Conservation (phyloP, 495 filamentous ascomycete genomes). For the Aspergillus mulundensis region DNA sequence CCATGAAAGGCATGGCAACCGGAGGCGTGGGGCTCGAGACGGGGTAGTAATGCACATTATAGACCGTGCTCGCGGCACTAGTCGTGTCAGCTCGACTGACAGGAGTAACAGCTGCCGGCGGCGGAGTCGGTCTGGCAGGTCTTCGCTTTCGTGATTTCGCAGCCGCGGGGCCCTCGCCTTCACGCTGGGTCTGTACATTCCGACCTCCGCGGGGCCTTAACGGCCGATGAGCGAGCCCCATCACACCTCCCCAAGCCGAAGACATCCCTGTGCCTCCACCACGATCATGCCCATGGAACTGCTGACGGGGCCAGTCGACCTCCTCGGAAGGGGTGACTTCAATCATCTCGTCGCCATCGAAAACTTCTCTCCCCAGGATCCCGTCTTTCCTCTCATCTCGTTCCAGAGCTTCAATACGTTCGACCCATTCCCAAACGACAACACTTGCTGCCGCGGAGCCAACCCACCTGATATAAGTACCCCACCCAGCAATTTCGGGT, state of each 20-base stretch:
- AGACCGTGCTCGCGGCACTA: conserved; percentile 77
- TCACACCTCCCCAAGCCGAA: conserved; percentile 45
- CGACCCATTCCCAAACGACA: conserved; percentile 99
- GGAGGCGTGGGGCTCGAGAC: conserved; percentile 63
- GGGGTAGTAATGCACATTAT: conserved; percentile 79
- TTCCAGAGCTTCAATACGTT: conserved; percentile 95
- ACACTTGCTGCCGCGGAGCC: conserved; percentile 94
- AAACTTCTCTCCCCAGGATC: conserved; percentile 88
- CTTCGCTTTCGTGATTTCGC: conserved; percentile 19
- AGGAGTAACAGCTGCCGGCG: conserved; percentile 62
- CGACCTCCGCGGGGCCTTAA: conserved; percentile 35
- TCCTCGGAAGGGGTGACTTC: conserved; percentile 65
- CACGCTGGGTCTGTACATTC: conserved; percentile 19
- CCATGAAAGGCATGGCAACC: conserved; percentile 37
- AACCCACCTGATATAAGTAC: conserved; percentile 96
- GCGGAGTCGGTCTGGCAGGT: conserved; percentile 55
- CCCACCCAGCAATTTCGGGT: conserved; percentile 86
- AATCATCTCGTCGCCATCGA: conserved; percentile 95
- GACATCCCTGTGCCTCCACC: conserved; percentile 37
- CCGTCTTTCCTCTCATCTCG: conserved; percentile 95
- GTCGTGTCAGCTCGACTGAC: conserved; percentile 74
- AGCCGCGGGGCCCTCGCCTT: conserved; percentile 16
- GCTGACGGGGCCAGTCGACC: conserved; percentile 48
- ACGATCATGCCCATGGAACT: conserved; percentile 30
- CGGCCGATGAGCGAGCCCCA: conserved; percentile 37